These are phyloP conservation scores for Coemansia sp. DNA, from an alignment of 192 early-diverging fungal genomes.

Conservation along the genomic window DNA sequence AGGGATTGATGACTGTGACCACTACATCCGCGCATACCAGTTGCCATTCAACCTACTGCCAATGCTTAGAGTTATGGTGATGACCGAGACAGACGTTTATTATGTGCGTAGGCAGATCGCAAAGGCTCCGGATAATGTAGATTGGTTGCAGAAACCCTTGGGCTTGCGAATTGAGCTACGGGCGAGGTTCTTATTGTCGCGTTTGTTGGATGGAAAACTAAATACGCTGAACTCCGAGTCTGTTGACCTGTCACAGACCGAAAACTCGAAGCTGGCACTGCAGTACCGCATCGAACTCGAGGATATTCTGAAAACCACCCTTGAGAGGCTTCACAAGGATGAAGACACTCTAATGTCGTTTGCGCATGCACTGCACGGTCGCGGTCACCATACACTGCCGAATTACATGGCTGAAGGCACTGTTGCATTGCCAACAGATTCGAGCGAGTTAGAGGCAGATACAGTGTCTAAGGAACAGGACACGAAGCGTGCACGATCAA, in stretches of 20 bases:
- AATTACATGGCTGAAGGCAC: slow-evolving; percentile 8
- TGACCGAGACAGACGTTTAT: slow-evolving; percentile 57
- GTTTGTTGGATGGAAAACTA: slow-evolving; percentile 51
- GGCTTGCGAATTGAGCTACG: slow-evolving; percentile 61
- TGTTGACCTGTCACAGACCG: slow-evolving; percentile 4
- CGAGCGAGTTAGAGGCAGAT: neutral
- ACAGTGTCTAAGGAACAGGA: neutral
- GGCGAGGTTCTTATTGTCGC: slow-evolving; percentile 51
- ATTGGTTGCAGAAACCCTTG: slow-evolving; percentile 21
- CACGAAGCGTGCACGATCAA: neutral
- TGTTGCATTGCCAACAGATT: neutral
- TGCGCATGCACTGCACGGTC: slow-evolving; percentile 7
- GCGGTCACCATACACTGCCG: slow-evolving; percentile 15
- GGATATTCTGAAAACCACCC: slow-evolving; percentile 20
- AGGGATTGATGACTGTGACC: slow-evolving; percentile 32
- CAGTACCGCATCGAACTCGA: slow-evolving; percentile 53
- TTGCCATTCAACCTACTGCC: slow-evolving; percentile 54
- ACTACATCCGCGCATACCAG: slow-evolving; percentile 49
- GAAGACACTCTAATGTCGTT: slow-evolving; percentile 10
- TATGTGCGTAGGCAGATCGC: slow-evolving; percentile 14
- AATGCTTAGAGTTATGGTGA: slow-evolving; percentile 66
- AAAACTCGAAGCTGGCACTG: slow-evolving; percentile 50
- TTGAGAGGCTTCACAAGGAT: slow-evolving; percentile 4
- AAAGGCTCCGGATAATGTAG: slow-evolving; percentile 10
- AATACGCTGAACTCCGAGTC: slow-evolving; percentile 10